Evolutionary conservation across 805 yeast genomes (phyloP), one percentile per base, ranked within the genome.

Genomic region (Saccharomycopsis fibuligera): DNA sequence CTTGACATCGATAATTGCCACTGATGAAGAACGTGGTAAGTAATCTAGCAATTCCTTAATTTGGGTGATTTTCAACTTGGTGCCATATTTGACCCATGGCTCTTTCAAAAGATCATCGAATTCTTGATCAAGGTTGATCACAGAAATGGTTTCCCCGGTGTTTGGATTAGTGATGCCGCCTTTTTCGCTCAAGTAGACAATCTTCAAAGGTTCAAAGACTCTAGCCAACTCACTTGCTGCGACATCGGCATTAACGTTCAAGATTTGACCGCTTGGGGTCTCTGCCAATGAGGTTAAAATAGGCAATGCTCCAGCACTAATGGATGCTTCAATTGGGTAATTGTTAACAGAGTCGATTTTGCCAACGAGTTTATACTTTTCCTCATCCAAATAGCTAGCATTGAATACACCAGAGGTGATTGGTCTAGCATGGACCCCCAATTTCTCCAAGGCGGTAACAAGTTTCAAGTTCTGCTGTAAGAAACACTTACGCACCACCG

Each of bases 191-290:
- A 93, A 73, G 65, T 91, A 93, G 38, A 93, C 99, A 55, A 93
- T 91, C 69, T 93, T 93, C 61, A 93, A 78, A 5, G 99, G 99
- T 69, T 93, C 96, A 59, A 93, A 86, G 45, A 87, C 96, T 62
- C 97, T 78, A 22, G 99, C 97, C 57, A 93, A 75, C 68, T 93
- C 98, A 59, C 97, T 95, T 41, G 99, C 99, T 38, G 98, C 99
- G 45, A 93, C 96, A 63, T 93, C 99, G 5, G 99, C 99, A 63
- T 93, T 93, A 53, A 93, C 98, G 60, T 93, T 93, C 64, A 93
- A 75, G 65, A 93, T 85, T 72, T 93, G 99, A 30, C 99, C 99
- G 2, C 93, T 86, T 16, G 93, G 78, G 17, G 98, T 93, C 69
- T 93, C 99, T 6, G 99, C 99, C 58, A 93, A 70, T 1, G 98